Conservation (phyloP, 306 rosid genomes). For the Medicago arabica region DNA sequence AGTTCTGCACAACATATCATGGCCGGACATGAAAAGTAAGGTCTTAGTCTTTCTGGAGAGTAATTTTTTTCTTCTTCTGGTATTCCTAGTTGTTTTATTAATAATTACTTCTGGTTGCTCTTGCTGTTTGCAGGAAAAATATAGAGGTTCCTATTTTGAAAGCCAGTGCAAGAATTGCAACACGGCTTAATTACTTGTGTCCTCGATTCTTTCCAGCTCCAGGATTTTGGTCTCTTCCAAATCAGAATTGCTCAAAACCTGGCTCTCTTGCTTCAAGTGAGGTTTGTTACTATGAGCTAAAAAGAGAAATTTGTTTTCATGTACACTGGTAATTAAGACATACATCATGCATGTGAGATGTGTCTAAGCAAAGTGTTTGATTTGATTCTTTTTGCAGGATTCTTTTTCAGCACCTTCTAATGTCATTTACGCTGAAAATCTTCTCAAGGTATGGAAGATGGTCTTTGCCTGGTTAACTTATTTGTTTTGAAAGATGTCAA, state of each 20-base stretch:
- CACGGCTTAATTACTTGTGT: slow-evolving; percentile 83
- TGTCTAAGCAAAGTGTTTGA: slow-evolving; percentile 25
- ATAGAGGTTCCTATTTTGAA: slow-evolving; percentile 82
- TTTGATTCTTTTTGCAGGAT: slow-evolving; percentile 60
- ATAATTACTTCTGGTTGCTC: slow-evolving; percentile 33
- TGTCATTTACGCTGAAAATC: slow-evolving; percentile 75
- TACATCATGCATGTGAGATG: slow-evolving; percentile 11
- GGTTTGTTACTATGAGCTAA: slow-evolving; percentile 65
- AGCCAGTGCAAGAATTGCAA: slow-evolving; percentile 81
- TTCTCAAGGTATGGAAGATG: slow-evolving; percentile 78
- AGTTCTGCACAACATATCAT: slow-evolving; percentile 81
- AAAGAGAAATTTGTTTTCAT: slow-evolving; percentile 33
- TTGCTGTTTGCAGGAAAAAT: slow-evolving; percentile 70
- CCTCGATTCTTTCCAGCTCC: slow-evolving; percentile 97
- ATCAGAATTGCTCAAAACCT: slow-evolving; percentile 48
- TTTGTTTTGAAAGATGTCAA: slow-evolving; percentile 32
- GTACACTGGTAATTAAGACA: slow-evolving; percentile 24
- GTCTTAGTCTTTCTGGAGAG: slow-evolving; percentile 21
- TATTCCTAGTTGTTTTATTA: slow-evolving; percentile 27
- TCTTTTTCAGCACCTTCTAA: slow-evolving; percentile 53
- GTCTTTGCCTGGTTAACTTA: slow-evolving; percentile 32
- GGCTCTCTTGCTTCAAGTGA: slow-evolving; percentile 62
- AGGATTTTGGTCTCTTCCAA: slow-evolving; percentile 70
- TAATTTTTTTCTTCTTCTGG: neutral
- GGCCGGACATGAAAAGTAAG: slow-evolving; percentile 92